Evolutionary conservation across 2,329 filamentous ascomycete genomes (phyloP), one percentile per base, ranked within the genome.

Genomic region (Aspergillus pseudoviridinutans): DNA sequence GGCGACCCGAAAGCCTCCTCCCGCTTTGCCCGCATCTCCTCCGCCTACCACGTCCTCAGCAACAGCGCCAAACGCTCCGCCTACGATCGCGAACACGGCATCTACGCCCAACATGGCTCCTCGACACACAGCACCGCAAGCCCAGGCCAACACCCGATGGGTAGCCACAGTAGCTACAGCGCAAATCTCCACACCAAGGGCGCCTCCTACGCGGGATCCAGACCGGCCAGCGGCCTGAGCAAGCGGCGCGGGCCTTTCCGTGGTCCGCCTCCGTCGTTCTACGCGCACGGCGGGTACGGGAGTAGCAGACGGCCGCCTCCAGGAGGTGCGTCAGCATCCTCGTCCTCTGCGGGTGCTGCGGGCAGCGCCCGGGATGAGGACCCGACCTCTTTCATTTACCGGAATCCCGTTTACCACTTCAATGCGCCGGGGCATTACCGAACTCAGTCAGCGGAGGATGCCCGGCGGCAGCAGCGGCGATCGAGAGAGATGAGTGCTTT

Each of bases 191-290:
- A 64, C 28, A 62, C 62, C 32, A 60, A 65, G 24, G 78, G 79
- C 42, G 54, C 61, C 0, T 79, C 77, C 41, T 79, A 82, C 64
- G 80, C 78, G 38, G 80, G 79, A 1, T 78, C 88, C 1, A 85
- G 94, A 0, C 87, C 92, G 0, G 86, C 94, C 0, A 91, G 86
- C 1, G 94, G 94, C 0, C 79, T 99, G 32, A 92, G 87, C 71
- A 84, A 88, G 44, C 84, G 93, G 25, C 82, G 91, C 2, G 85
- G 86, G 2, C 82, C 87, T 4, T 97, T 95, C 74, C 84, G 84
- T 22, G 93, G 93, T 0, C 93, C 94, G 3, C 92, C 94, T 52
- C 92, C 93, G 0, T 90, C 86, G 62, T 97, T 97, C 78, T 97
- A 91, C 74, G 83, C 87, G 20, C 87, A 83, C 60, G 92, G 91